Evolutionary conservation across 176 grass and related monocot genomes (phyloP).

Genomic region (Musa acuminata): DNA sequence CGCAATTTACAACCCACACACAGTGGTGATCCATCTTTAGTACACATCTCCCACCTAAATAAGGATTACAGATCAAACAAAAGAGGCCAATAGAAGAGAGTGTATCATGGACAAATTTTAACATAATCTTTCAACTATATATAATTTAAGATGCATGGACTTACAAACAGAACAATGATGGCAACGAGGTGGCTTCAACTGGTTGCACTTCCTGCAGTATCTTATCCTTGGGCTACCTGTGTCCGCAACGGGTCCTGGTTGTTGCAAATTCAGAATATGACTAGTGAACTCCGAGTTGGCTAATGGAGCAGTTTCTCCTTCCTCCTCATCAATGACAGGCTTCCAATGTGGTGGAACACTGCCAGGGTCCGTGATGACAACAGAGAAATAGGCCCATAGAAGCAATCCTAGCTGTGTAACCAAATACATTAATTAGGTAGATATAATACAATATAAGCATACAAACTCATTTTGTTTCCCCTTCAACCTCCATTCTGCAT

Average conservation of each 20-base stretch:
- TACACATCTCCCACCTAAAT: constrained; percentile 37
- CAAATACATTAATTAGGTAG: constrained; percentile 5
- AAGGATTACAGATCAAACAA: neutral
- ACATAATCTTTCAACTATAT: neutral
- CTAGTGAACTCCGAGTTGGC: constrained; percentile 41
- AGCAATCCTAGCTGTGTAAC: constrained; percentile 70
- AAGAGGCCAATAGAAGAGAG: neutral
- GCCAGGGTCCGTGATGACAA: constrained; percentile 75
- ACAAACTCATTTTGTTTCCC: too few relatives aligned
- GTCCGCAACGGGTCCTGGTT: constrained; percentile 30
- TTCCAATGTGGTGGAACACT: constrained; percentile 78
- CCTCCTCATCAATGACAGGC: constrained; percentile 70
- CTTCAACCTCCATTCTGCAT: too few relatives aligned
- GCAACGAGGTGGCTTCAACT: constrained; percentile 84
- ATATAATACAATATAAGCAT: neutral
- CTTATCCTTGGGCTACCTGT: constrained; percentile 43
- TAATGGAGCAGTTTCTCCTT: constrained; percentile 62
- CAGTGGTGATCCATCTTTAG: constrained; percentile 99
- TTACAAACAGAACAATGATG: constrained; percentile 99
- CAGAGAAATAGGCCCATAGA: constrained; percentile 90
- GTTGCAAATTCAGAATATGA: constrained; percentile 43
- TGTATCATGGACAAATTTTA: neutral
- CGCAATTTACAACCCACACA: constrained; percentile 97
- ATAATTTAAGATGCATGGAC: constrained; percentile 11
- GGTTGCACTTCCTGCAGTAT: constrained; percentile 91